Base-by-base conservation (phyloP, 2,329 filamentous ascomycete species). In the Cordyceps cateniannulata region DNA sequence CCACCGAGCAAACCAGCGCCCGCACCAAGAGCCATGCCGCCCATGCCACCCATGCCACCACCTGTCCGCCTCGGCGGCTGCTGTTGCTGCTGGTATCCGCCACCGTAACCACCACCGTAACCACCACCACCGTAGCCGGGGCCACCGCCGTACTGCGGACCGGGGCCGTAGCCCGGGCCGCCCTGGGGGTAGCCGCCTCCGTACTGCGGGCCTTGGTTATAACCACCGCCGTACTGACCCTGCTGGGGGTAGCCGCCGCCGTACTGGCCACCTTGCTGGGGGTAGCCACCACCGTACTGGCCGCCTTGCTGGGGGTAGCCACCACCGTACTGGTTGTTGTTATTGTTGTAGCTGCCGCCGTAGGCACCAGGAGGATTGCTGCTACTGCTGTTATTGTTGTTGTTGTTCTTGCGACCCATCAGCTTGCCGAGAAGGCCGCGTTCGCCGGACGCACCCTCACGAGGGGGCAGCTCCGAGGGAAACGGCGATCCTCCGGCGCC, bases 1-100 rank as follows among this genome's bases (percentile, higher is more conserved):
- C 92, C 92, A 66, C 91, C 93, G 1, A 96, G 68, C 70, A 96
- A 69, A 72, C 92, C 92, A 64, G 88, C 92, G 66, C 91, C 92
- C 4, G 90, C 91, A 1, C 81, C 84, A 62, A 83, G 80, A n/a
- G 90, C 90, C 67, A 71, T 67, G 40, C 73, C 72, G 49, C 73
- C 75, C 51, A 61, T 56, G 27, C 77, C 75, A 55, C 73, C 72
- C 60, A 65, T 65, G 63, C 66, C 78, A 2, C 81, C 81, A 5
- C 79, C 76, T 32, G 77, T 76, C 25, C 74, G 75, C 51, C 72
- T 66, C 67, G 78, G 79, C 62, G 76, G 79, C 61, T 76, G 72
- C 42, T 45, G 42, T n/a, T 45, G 42, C 62, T 72, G 69, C 25
- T 68, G 65, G 14, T 65, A n/a, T n/a, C n/a, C n/a, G n/a, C n/a